Evolutionary conservation across 192 early-diverging fungal genomes (phyloP), one percentile per base, ranked within the genome.

Genomic region (Coemansia sp.): DNA sequence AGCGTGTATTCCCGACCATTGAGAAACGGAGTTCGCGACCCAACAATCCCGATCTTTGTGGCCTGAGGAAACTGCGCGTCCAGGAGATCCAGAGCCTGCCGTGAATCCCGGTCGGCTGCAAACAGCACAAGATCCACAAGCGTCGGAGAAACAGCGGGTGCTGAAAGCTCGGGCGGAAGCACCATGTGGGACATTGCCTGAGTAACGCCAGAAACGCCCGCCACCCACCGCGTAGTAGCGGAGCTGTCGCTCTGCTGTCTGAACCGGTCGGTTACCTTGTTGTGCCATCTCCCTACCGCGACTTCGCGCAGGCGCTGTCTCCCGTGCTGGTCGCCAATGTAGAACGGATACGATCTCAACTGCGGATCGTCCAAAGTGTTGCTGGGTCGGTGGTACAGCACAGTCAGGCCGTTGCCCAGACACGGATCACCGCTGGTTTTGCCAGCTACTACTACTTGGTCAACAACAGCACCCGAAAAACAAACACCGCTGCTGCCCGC

Each of bases 241-340:
- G 12, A 26, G 18, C 50, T 32, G 13, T 16, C 4, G 39, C 26
- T 7, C 43, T 67, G 64, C 0, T 48, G 38, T 7, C 45, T 65
- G 42, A 66, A 74, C 9, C 62, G 61, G 56, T 76, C 79, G 12
- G 70, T 76, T 3, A 64, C 45, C 3, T 44, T 41, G 49, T 67
- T 76, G 64, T 81, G 79, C 79, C 79, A 81, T 26, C 79, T 69
- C 16, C 79, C 79, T 1, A 81, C 79, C 0, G 79, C 73, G 1
- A 64, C 57, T 43, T 81, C 79, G 19, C 79, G 79, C 64, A 81
- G 58, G 9, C 79, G 49, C 48, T 81, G 79, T 26, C 79, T 63
- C 5, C 79, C 79, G 47, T 81, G 79, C 43, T 61, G 45, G 41
- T 83, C 80, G 41, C 80, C 80, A 5, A 83, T 66, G 41, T 74